Conservation (phyloP, 768 basidiomycete genomes). For the Tephrocybe sp. region DNA sequence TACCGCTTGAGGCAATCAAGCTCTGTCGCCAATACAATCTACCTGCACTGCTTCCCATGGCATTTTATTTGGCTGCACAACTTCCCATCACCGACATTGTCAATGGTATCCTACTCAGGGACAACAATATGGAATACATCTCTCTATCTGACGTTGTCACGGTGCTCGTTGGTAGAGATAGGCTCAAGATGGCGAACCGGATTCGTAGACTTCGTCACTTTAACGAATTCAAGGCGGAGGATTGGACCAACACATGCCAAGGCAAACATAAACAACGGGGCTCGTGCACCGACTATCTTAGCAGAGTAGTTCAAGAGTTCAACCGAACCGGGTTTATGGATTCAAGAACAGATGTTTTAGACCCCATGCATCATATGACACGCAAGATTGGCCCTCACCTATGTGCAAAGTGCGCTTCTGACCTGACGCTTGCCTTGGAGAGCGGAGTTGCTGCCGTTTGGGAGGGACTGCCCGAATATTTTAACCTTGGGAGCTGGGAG, state of each 20-base stretch:
- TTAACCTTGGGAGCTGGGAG: constrained; percentile 8
- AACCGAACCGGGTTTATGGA: constrained; percentile 14
- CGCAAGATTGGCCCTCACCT: constrained; percentile 11
- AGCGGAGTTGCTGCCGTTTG: constrained; percentile 11
- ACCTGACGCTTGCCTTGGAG: constrained; percentile 2
- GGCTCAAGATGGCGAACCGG: constrained; percentile 17
- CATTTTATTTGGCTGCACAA: constrained; percentile 24
- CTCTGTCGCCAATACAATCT: constrained; percentile 15
- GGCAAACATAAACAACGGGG: neutral
- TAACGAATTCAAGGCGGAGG: constrained; percentile 10
- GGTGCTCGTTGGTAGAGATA: constrained; percentile 18
- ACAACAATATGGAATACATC: constrained; percentile 11
- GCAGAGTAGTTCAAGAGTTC: constrained; percentile 7
- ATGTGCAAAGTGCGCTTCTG: constrained; percentile 14
- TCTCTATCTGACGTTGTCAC: constrained; percentile 3
- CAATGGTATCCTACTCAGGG: constrained; percentile 14
- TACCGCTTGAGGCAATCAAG: constrained; percentile 21
- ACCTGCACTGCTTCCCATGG: constrained; percentile 18
- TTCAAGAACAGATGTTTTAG: constrained; percentile 11
- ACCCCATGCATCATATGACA: constrained; percentile 5
- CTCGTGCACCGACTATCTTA: constrained; percentile 12
- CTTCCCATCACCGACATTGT: constrained; percentile 19
- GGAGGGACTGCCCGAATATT: constrained; percentile 11
- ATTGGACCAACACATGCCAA: constrained; percentile 3
- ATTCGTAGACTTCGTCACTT: constrained; percentile 16